Evolutionary conservation across 1,139 yeast genomes (phyloP).

Genomic region (Wickerhamiella pararugosa): DNA sequence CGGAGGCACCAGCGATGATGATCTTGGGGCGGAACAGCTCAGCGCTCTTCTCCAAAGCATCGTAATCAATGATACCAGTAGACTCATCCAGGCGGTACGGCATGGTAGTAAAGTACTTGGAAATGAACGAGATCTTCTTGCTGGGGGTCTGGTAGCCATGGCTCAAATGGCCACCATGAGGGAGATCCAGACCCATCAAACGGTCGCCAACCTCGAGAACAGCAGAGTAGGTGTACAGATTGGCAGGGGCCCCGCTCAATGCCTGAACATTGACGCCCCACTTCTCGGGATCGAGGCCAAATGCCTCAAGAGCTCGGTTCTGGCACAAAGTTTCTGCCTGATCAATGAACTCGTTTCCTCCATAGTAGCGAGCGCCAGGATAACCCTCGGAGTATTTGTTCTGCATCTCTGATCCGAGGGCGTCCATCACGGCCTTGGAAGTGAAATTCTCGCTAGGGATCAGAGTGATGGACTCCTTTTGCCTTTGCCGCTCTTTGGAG

Average conservation of each 20-base stretch:
- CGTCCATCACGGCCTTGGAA: conserved; percentile 90
- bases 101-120: conserved; percentile 96
- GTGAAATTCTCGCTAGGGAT: conserved; percentile 97
- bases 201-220: conserved; percentile 89
- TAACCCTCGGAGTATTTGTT: conserved; percentile 96
- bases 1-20: conserved; percentile 94
- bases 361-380: conserved; percentile 94
- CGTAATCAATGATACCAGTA: conserved; percentile 92
- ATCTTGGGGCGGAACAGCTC: conserved; percentile 86
- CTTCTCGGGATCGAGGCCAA: conserved; percentile 58
- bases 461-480: conserved; percentile 82
- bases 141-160: conserved; percentile 97
- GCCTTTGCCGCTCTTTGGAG: conserved; percentile 81
- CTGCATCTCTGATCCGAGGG: conserved; percentile 94
- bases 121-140: conserved; percentile 89
- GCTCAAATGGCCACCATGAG: conserved; percentile 96
- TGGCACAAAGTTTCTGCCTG: conserved; percentile 85
- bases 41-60: conserved; percentile 82
- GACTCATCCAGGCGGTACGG: conserved; percentile 87
- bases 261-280: conserved; percentile 99
- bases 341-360: conserved; percentile 94
- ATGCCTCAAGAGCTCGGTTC: conserved; percentile 82
- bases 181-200: conserved; percentile 91
- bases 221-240: conserved; percentile 90
- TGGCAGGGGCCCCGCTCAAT: conserved; percentile 93